Percentiles rank a stretch among this genome's conserved stretches.
Evolutionary conservation across 148 eudicot species (phyloP).

Genomic region (Limonium bicolor): DNA sequence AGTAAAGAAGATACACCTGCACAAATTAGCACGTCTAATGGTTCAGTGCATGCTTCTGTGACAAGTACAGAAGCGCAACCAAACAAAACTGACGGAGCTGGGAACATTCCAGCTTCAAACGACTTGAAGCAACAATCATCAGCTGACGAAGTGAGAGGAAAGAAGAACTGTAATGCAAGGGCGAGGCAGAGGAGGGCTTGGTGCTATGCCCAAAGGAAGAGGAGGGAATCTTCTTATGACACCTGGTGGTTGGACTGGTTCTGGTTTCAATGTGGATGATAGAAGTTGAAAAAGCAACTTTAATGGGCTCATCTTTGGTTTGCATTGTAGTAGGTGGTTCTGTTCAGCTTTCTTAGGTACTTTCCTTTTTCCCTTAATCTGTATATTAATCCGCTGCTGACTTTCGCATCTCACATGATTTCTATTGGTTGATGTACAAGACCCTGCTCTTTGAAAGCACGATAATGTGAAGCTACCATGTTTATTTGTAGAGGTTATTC

Average conservation of each 20-base stretch:
- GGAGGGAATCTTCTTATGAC: conserved; percentile 32
- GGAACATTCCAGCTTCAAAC: conserved; percentile 9
- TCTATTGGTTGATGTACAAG: no score
- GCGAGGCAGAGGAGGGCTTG: conserved; percentile 58
- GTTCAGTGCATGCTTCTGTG: conserved; percentile 19
- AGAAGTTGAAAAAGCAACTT: conserved; percentile 25
- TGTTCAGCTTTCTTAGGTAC: no score
- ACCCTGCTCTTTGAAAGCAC: no score
- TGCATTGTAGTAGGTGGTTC: no score
- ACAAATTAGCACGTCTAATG: conserved; percentile 6
- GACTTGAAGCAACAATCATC: conserved; percentile 24
- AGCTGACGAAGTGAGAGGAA: conserved; percentile 44
- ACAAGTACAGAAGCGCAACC: conserved; percentile 16
- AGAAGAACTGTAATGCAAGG: conserved; percentile 65
- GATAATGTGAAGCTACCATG: no score
- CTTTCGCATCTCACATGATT: no score
- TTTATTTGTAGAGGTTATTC: no score
- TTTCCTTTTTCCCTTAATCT: no score
- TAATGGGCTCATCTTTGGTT: no score
- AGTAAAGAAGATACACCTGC: background rate
- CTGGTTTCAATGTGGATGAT: conserved; percentile 81
- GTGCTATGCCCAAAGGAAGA: conserved; percentile 69
- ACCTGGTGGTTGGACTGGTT: conserved; percentile 92
- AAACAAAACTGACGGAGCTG: conserved; percentile 18
- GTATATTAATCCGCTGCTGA: no score